Conservation (phyloP, 768 basidiomycete species). For the Crucibulum laeve region DNA sequence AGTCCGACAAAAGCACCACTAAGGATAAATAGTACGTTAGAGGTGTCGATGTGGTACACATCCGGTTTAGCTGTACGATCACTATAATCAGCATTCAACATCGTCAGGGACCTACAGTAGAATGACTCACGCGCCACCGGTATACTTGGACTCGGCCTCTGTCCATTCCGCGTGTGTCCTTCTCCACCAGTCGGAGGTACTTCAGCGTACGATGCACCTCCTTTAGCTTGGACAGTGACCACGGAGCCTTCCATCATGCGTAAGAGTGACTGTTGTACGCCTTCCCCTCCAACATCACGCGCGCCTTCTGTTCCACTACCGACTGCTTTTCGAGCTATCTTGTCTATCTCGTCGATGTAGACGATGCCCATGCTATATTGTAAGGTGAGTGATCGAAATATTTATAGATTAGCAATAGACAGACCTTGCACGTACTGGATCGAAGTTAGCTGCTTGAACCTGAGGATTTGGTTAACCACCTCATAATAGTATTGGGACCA, state of each 20-base stretch:
- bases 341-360: slow-evolving; percentile 96
- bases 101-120: background rate
- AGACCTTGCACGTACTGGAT: slow-evolving; percentile 81
- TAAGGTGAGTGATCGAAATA: slow-evolving; percentile 2
- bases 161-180: slow-evolving; percentile 44
- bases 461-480: slow-evolving; percentile 16
- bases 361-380: slow-evolving; percentile 81
- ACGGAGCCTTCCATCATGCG: slow-evolving; percentile 93
- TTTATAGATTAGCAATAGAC: slow-evolving; percentile 1
- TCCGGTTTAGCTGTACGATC: slow-evolving; percentile 49
- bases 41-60: slow-evolving; percentile 75
- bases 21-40: slow-evolving; percentile 90
- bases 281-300: slow-evolving; percentile 92
- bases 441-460: slow-evolving; percentile 90
- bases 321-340: slow-evolving; percentile 67
- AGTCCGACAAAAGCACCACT: slow-evolving; percentile 95
- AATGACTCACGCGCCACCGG: background rate
- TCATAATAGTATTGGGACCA: background rate
- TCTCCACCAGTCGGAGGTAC: slow-evolving; percentile 39
- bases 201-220: slow-evolving; percentile 37
- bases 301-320: slow-evolving; percentile 61
- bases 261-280: slow-evolving; percentile 89
- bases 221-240: slow-evolving; percentile 78
- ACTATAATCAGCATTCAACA: slow-evolving; percentile 3
- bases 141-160: slow-evolving; percentile 31